Percentiles rank a stretch among this genome's conserved stretches.
Evolutionary conservation across 1,284 basidiomycete genomes (phyloP).

Genomic region (Boletus semigastroideus): DNA sequence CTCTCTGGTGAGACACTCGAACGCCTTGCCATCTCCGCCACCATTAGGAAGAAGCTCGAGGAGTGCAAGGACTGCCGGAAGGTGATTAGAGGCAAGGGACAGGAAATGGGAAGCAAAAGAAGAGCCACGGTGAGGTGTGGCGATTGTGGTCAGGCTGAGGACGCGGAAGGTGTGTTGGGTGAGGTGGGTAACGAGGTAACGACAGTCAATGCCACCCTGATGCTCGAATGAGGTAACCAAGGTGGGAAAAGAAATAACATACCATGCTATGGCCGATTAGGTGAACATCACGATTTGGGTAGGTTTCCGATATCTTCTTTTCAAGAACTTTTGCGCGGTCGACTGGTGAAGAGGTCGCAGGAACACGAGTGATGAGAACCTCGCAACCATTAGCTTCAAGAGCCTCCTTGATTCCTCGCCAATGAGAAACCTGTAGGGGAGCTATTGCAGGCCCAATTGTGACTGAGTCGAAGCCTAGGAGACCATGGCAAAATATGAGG

Average conservation of each 20-base stretch:
- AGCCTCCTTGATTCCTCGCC: conserved; percentile 92
- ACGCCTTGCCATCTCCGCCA: conserved; percentile 89
- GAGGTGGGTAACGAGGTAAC: conserved; percentile 80
- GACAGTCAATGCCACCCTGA: conserved; percentile 90
- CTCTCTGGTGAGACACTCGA: conserved; percentile 82
- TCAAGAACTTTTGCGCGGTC: conserved; percentile 89
- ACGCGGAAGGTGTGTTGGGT: conserved; percentile 66
- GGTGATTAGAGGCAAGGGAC: conserved; percentile 67
- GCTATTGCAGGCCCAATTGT: conserved; percentile 72
- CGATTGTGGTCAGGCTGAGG: conserved; percentile 88
- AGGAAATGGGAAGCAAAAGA: conserved; percentile 93
- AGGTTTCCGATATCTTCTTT: conserved; percentile 73
- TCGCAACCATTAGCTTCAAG: conserved; percentile 87
- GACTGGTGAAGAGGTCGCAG: conserved; percentile 83
- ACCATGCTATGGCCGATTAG: conserved; percentile 93
- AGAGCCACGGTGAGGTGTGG: conserved; percentile 91
- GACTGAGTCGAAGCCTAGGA: conserved; percentile 84
- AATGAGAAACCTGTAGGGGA: conserved; percentile 85
- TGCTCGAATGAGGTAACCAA: conserved; percentile 13
- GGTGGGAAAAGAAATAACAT: conserved; percentile 35
- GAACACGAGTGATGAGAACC: conserved; percentile 89
- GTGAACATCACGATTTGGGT: conserved; percentile 82
- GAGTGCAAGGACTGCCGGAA: conserved; percentile 63
- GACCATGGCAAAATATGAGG: conserved; percentile 90
- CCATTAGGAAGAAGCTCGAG: conserved; percentile 78